Evolutionary conservation across 768 basidiomycete species (phyloP), one percentile per base, ranked within the genome.

Genomic region (Amanita rimosa): DNA sequence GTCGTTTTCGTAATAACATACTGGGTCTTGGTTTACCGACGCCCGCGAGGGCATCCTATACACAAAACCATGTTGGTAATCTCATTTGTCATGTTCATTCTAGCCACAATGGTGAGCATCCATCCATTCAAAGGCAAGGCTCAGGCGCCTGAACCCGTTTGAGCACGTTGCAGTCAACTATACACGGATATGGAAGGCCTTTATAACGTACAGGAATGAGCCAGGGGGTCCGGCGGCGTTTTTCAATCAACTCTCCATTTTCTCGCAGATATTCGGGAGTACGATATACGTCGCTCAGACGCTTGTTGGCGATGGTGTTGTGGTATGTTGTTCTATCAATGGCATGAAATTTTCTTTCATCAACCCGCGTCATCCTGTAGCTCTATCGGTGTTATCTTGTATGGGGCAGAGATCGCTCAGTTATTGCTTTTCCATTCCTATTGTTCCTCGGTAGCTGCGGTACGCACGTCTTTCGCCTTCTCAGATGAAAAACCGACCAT

Each of bases 91-190:
- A 66, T 68, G 61, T 63, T 64, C 44, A 50, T 57, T 37, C 51
- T 68, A 13, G 60, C 63, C 19, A 63, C 64, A 24, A 62, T 63
- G 55, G 65, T 64, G 27, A 24, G 61, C 39, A 13, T 19, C 13
- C 10, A 24, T 11, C 1, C 39, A 1, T 27, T 11, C 22, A 6
- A 14, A 1, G n/a, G 21, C 11, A 24, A 41, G 10, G 14, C 27
- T 3, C 21, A 14, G 24, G 14, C n/a, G n/a, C 14, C 19, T 22
- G 19, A n/a, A 19, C 21, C 16, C 11, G 21, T 6, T 22, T 5
- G 11, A 70, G 68, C 69, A 70, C 46, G 56, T 71, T 31, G 62
- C 52, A 3, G 58, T 67, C 26, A 65, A 69, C 50, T 64, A 60
- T 42, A 55, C 60, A 3, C 63, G 69, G 11, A 59, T 66, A n/a